Percentiles rank a stretch among this genome's conserved stretches.
Conservation (phyloP, 2,329 filamentous ascomycete species). For the Teratosphaeria epicoccoides region DNA sequence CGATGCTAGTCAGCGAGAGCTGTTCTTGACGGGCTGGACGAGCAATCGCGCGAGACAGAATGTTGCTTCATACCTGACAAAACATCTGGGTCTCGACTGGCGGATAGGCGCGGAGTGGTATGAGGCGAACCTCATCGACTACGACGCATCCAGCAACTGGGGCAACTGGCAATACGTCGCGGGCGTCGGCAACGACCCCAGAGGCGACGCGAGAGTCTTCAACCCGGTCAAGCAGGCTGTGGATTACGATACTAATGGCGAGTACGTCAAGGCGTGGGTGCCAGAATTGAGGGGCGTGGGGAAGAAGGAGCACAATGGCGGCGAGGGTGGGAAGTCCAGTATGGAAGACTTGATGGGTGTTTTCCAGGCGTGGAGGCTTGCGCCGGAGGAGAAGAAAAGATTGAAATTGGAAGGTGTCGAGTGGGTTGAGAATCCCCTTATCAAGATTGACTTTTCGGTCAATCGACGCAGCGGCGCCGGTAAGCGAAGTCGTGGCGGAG, state of each 20-base stretch:
- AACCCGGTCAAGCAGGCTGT: constrained; percentile 73
- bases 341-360: constrained; percentile 42
- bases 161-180: constrained; percentile 71
- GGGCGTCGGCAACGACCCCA: constrained; percentile 69
- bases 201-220: constrained; percentile 62
- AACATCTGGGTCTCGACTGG: constrained; percentile 69
- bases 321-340: constrained; percentile 4
- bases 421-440: constrained; percentile 58
- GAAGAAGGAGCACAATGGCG: constrained; percentile 7
- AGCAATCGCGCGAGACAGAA: constrained; percentile 68
- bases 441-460: constrained; percentile 53
- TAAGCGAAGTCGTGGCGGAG: constrained; percentile 6
- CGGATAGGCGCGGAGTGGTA: constrained; percentile 75
- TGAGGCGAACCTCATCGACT: constrained; percentile 62
- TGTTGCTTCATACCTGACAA: constrained; percentile 62
- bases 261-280: constrained; percentile 64
- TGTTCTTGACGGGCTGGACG: constrained; percentile 66
- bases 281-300: constrained; percentile 51
- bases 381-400: constrained; percentile 45
- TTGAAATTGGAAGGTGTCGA: constrained; percentile 47
- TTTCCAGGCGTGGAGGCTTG: constrained; percentile 61
- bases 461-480: constrained; percentile 32
- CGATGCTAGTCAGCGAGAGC: constrained; percentile 64
- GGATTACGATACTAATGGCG: constrained; percentile 61
- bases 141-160: constrained; percentile 69